Evolutionary conservation across 768 basidiomycete genomes (phyloP).

Genomic region (Strobilomyces dryophilus): DNA sequence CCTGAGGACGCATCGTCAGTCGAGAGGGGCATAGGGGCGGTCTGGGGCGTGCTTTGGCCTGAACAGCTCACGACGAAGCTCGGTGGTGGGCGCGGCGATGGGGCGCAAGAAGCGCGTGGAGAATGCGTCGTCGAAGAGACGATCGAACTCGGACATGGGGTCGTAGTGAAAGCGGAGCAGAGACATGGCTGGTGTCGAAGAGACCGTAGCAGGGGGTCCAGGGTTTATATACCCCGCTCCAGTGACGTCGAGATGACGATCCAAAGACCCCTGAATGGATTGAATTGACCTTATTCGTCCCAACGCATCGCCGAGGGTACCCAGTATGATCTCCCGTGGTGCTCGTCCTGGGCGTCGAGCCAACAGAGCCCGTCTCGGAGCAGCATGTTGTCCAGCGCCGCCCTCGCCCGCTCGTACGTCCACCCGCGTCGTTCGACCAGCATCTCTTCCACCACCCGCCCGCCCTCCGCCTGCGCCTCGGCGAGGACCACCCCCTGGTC

Average conservation of each 20-base stretch:
- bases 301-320: conserved; percentile 84
- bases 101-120: conserved; percentile 24
- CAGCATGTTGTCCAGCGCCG: conserved; percentile 86
- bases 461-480: conserved; percentile 62
- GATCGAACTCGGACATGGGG: conserved; percentile 40
- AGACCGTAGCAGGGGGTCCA: too few species aligned
- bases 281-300: conserved; percentile 69
- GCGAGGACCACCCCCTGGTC: conserved; percentile 85
- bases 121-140: conserved; percentile 40
- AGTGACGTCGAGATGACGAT: too few species aligned
- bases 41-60: conserved; percentile 30
- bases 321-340: conserved; percentile 72
- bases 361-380: conserved; percentile 90
- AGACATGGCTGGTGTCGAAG: conserved; percentile 16
- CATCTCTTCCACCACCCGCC: conserved; percentile 61
- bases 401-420: conserved; percentile 70
- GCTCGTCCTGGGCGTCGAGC: conserved; percentile 86
- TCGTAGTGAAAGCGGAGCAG: conserved; percentile 32
- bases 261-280: too few species aligned
- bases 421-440: conserved; percentile 66
- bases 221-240: too few species aligned
- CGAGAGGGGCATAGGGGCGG: neutral
- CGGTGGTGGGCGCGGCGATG: neutral
- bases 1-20: conserved; percentile 26
- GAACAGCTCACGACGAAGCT: conserved; percentile 13